Evolutionary conservation across 2,329 filamentous ascomycete species (phyloP).

Genomic region (Penicillium sp.): DNA sequence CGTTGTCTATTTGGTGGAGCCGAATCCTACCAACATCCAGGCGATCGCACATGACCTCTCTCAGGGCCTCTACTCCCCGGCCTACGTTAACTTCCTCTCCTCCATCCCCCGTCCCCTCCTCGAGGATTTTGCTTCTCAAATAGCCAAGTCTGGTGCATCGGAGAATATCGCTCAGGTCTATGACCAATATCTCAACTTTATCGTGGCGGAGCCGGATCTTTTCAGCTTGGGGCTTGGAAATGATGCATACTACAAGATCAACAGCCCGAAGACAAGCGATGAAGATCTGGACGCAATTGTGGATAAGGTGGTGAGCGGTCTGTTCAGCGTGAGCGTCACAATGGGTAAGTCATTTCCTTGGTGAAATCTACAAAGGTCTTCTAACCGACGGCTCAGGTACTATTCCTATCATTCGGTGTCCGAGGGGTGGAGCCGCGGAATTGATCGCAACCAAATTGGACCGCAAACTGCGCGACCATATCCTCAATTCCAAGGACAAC

Average conservation of each 20-base stretch:
- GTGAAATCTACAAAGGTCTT: background rate
- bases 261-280: slow-evolving; percentile 85
- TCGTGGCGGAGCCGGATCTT: slow-evolving; percentile 89
- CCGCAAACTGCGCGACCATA: slow-evolving; percentile 90
- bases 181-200: slow-evolving; percentile 96
- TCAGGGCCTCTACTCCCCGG: slow-evolving; percentile 81
- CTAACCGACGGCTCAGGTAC: slow-evolving; percentile 54
- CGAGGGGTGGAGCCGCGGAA: slow-evolving; percentile 86
- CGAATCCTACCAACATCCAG: slow-evolving; percentile 72
- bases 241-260: slow-evolving; percentile 92
- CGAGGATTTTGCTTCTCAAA: slow-evolving; percentile 90
- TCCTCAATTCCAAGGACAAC: slow-evolving; percentile 96
- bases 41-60: slow-evolving; percentile 79
- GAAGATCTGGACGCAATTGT: slow-evolving; percentile 82
- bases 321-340: slow-evolving; percentile 98
- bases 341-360: slow-evolving; percentile 62
- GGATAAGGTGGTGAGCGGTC: slow-evolving; percentile 84
- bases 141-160: slow-evolving; percentile 74
- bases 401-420: slow-evolving; percentile 92
- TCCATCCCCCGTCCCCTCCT: slow-evolving; percentile 84
- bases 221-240: slow-evolving; percentile 93
- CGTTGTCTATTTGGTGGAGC: slow-evolving; percentile 93
- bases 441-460: slow-evolving; percentile 92
- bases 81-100: slow-evolving; percentile 94
- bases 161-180: slow-evolving; percentile 89